phyloP scores from a whole-genome alignment of 768 basidiomycete species.

The Rhizopogon roseolus region DNA sequence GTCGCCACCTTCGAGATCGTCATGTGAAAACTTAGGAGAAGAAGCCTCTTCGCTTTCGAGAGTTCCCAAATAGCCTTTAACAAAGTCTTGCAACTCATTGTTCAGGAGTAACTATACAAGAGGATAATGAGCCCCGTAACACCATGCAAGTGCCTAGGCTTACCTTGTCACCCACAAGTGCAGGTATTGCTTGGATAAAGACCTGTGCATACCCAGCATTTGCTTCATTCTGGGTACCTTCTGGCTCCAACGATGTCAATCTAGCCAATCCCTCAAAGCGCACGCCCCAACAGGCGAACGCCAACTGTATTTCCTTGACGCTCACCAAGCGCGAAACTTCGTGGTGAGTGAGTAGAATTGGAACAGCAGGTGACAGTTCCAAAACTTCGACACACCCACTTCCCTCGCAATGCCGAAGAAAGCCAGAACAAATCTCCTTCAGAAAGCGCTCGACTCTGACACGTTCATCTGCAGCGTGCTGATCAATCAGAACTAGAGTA shows the following conservation, averaged over 20 bases:
- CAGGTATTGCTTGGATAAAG: slow-evolving; percentile 57
- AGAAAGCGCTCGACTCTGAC: slow-evolving; percentile 85
- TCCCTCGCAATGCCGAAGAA: slow-evolving; percentile 38
- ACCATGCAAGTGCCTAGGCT: slow-evolving; percentile 10
- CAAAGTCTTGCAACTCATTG: slow-evolving; percentile 68
- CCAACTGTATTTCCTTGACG: slow-evolving; percentile 35
- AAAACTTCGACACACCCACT: slow-evolving; percentile 33
- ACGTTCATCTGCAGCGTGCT: slow-evolving; percentile 98
- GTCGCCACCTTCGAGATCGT: slow-evolving; percentile 15
- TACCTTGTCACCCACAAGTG: slow-evolving; percentile 67
- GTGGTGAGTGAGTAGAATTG: slow-evolving; percentile 59
- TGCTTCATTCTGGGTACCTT: slow-evolving; percentile 17
- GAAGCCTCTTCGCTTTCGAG: slow-evolving; percentile 44
- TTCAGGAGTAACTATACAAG: slow-evolving; percentile 51
- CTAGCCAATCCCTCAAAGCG: slow-evolving; percentile 37
- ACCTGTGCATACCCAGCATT: slow-evolving; percentile 58
- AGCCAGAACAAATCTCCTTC: slow-evolving; percentile 67
- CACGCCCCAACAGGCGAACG: slow-evolving; percentile 70
- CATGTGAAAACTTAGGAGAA: slow-evolving; percentile 10
- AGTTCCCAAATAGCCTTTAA: slow-evolving; percentile 68
- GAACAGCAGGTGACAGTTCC: slow-evolving; percentile 47
- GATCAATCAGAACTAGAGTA: slow-evolving; percentile 80
- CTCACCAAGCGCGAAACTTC: slow-evolving; percentile 51
- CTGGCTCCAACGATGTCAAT: slow-evolving; percentile 15
- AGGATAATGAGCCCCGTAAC: slow-evolving; percentile 6